A percentile compares a stretch with the other conserved stretches of the same genome.
Evolutionary conservation across 495 filamentous ascomycete species (phyloP).

Genomic region (Talaromyces adpressus): DNA sequence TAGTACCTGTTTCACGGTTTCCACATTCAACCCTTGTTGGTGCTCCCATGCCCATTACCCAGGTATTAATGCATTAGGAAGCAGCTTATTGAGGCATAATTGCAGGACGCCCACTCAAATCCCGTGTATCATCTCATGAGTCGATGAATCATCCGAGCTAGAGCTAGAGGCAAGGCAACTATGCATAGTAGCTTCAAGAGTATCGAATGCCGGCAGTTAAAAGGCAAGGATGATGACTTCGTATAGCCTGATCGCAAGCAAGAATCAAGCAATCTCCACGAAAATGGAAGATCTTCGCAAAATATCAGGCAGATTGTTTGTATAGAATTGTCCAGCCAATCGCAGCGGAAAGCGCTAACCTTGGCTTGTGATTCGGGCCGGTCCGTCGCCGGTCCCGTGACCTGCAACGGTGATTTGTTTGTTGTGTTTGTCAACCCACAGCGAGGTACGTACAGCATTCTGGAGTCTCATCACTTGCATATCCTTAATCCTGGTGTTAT

Average conservation of each 20-base stretch:
- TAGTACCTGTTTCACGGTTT: neutral
- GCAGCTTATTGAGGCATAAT: no score
- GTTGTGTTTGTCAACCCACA: neutral
- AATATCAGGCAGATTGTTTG: neutral
- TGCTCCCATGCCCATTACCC: neutral
- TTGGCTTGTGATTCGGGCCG: neutral
- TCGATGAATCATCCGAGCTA: neutral
- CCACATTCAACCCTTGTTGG: neutral
- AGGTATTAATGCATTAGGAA: neutral
- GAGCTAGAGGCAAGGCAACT: neutral
- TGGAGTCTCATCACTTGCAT: neutral
- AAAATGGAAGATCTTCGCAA: neutral
- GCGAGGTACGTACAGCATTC: neutral
- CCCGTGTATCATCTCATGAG: neutral
- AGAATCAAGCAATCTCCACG: neutral
- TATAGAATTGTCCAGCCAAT: neutral
- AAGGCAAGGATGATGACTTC: neutral
- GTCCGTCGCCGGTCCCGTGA: neutral
- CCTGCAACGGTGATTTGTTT: neutral
- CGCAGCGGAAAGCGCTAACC: neutral
- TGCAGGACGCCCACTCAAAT: neutral
- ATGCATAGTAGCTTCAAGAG: neutral
- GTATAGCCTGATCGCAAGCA: neutral
- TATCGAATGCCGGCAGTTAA: neutral
- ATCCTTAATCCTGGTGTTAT: neutral